Base-by-base conservation (phyloP, 1,284 basidiomycete genomes). In the Sphaerobolus stellatus region DNA sequence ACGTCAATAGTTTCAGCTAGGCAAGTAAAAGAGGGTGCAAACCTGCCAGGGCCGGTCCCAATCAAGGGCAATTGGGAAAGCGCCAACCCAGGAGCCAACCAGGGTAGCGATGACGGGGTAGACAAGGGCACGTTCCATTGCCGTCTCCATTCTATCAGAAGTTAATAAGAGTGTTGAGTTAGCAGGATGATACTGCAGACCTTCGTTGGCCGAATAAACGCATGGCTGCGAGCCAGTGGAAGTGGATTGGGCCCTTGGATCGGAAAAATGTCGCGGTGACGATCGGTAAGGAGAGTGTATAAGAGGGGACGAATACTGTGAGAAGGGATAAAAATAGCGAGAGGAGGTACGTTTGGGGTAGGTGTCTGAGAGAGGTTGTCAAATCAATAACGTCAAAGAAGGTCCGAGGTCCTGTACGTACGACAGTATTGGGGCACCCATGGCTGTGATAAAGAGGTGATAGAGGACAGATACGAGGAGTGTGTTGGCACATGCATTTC, bases 1-100 rank as follows among this genome's bases (percentile, higher is more conserved):
- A 20, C 44, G 33, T 30, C 28, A 52, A 43, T 5, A 52, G 40
- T 46, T 41, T 24, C 48, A 29, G n/a, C 46, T 43, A 24, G 20
- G 18, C 7, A 48, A 45, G 33, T 25, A 18, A 34, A 31, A 48
- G 24, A 13, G 43, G 38, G 31, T 47, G 68, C 81, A 55, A 52
- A 91, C 92, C 86, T 97, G 94, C 94, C 94, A 97, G 9, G 93
- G 91, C 48, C 92, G 79, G 67, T 94, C 94, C 94, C 94, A 98
- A 70, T 98, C 94, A 7, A 98, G 82, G 0, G 92, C 88, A 52
- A 94, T 84, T 1, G 91, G 90, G 40, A 94, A 76, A 2, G 81
- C 83, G 16, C 92, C 92, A 6, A 81, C 44, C 93, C 92, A 96
- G 36, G 81, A 78, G 5, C 93, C 93, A 13, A 86, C 24, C 20